Evolutionary conservation across 768 basidiomycete species (phyloP), one percentile per base, ranked within the genome.

Genomic region (Collybia nuda): DNA sequence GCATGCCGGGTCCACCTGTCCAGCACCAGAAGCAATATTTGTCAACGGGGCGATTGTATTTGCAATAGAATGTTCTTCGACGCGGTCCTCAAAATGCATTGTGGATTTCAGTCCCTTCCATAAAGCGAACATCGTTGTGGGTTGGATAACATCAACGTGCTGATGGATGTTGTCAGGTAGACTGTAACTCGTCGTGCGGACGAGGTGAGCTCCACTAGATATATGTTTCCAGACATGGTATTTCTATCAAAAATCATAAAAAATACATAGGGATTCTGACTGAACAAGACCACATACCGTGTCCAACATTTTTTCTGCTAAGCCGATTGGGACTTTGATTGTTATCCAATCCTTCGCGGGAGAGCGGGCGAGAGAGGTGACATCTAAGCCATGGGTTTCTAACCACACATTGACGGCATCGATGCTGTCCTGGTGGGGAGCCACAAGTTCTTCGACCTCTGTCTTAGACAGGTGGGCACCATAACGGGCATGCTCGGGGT

Each of bases 341-440:
- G 76, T 80, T 8, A 89, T 67, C 88, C 85, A 90, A 55, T 89
- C 87, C 19, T 74, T 68, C 0, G 81, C 84, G 7, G 82, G 70
- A 12, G 87, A 86, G 8, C 78, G 78, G 42, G 62, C 52, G 19
- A 81, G 54, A 47, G 75, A 70, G 23, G 70, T 65, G 23, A 78
- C 73, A 17, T 65, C 55, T 44, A 90, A 70, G 17, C 80, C 85
- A 48, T 84, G 73, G 0, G 73, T 68, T 0, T 66, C 65, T 3
- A 90, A 69, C 87, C 88, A 90, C 44, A 77, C 72, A 29, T 79
- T 71, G 43, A 89, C 83, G 0, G 69, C 62, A 24, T 74, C 65
- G n/a, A 85, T 43, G 29, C 79, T 80, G 53, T 79, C 75, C 0
- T 71, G 71, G 53, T 81, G 75, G 4, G 88, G 88, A 5, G 79